Conservation (phyloP, 208 protist genomes). For the Leptomonas pyrrhocoris region DNA sequence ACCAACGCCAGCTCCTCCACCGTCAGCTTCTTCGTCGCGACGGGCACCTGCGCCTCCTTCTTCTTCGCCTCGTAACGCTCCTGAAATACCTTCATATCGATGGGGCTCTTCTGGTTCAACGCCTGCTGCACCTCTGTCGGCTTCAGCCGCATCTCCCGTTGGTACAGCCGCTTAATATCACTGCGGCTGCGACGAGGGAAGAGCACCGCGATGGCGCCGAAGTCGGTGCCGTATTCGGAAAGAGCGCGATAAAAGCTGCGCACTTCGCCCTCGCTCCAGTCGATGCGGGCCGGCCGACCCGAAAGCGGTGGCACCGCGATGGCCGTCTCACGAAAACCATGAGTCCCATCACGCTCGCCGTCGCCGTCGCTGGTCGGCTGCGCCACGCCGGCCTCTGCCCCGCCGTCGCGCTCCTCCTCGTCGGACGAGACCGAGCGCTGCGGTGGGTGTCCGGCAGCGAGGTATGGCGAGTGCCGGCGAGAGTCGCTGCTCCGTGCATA, state of each 20-base stretch:
- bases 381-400: not conserved
- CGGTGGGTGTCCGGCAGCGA: slow-evolving; percentile 1
- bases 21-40: slow-evolving; percentile 27
- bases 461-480: slow-evolving; percentile 15
- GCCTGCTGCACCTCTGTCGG: slow-evolving; percentile 58
- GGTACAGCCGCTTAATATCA: slow-evolving; percentile 87
- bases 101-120: slow-evolving; percentile 50
- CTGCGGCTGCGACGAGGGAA: slow-evolving; percentile 60
- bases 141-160: slow-evolving; percentile 69
- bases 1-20: slow-evolving; percentile 57
- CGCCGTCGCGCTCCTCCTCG: slow-evolving; percentile 16
- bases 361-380: not conserved
- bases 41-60: slow-evolving; percentile 25
- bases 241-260: slow-evolving; percentile 81
- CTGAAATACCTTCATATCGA: slow-evolving; percentile 74
- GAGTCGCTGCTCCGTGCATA: not conserved
- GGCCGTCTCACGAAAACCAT: not conserved
- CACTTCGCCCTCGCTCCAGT: slow-evolving; percentile 83
- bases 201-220: slow-evolving; percentile 81
- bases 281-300: slow-evolving; percentile 34
- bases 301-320: not conserved
- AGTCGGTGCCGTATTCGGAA: slow-evolving; percentile 90
- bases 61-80: slow-evolving; percentile 47
- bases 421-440: not conserved
- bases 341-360: not conserved